Conservation (phyloP, 106 monocot genomes). For the Dioscorea zingiberensis region DNA sequence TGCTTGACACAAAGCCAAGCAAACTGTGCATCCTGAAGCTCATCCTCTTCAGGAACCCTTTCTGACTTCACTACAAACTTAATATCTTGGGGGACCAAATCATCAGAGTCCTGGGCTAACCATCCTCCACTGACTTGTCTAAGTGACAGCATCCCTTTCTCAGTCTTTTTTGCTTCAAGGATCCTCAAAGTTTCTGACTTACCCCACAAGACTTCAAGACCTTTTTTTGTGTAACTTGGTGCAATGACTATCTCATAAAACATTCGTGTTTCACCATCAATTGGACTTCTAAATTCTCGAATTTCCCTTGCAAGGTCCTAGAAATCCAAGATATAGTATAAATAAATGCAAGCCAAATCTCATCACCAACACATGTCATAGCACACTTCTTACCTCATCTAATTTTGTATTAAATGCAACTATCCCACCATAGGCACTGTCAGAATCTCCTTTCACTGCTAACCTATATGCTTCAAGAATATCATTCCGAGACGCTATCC, state of each 20-base stretch:
- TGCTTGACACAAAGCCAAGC: slow-evolving; percentile 98
- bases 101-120: slow-evolving; percentile 90
- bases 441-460: slow-evolving; percentile 91
- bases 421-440: slow-evolving; percentile 98
- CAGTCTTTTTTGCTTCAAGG: slow-evolving; percentile 75
- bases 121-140: slow-evolving; percentile 93
- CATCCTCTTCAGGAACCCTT: slow-evolving; percentile 39
- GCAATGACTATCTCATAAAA: slow-evolving; percentile 97
- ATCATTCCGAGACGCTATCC: slow-evolving; percentile 51
- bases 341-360: not conserved
- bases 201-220: slow-evolving; percentile 80
- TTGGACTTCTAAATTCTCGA: slow-evolving; percentile 92
- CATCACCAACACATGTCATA: not conserved
- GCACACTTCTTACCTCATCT: slow-evolving; percentile 60
- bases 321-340: slow-evolving; percentile 1
- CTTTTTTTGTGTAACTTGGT: slow-evolving; percentile 79
- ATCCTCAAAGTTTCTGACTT: slow-evolving; percentile 96
- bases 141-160: slow-evolving; percentile 77
- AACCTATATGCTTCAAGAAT: slow-evolving; percentile 90
- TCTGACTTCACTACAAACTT: slow-evolving; percentile 57
- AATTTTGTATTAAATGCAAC: slow-evolving; percentile 87
- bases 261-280: slow-evolving; percentile 86
- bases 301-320: slow-evolving; percentile 98
- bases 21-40: slow-evolving; percentile 76
- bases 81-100: slow-evolving; percentile 67